These are phyloP conservation scores for Westerdykella aurantiaca DNA, from an alignment of 2,329 filamentous ascomycete species.

Conservation along the genomic window DNA sequence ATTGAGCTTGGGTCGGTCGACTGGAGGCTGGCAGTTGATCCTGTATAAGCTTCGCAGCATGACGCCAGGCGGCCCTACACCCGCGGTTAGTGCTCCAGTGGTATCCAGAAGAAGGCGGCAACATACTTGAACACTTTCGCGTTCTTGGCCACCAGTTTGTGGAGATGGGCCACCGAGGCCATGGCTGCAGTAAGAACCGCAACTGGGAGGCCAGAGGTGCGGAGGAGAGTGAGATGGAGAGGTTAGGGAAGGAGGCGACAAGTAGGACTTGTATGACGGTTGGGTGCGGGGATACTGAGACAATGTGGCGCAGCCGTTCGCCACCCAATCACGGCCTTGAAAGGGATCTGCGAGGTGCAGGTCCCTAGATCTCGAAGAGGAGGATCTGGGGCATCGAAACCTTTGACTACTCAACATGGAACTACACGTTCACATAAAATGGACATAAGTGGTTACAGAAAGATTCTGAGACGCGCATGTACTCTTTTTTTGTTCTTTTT, in stretches of 20 bases:
- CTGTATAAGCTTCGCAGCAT: conserved; percentile 43
- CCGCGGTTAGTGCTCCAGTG: conserved; percentile 5
- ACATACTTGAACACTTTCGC: conserved; percentile 39
- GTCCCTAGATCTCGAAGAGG: background rate
- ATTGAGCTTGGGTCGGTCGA: conserved; percentile 43
- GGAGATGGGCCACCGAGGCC: conserved; percentile 35
- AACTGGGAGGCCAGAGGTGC: conserved; percentile 11
- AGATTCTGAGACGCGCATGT: too few relatives aligned
- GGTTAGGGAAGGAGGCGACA: background rate
- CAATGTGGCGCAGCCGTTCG: conserved; percentile 1
- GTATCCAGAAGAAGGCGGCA: background rate
- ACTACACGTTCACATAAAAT: too few relatives aligned
- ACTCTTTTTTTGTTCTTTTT: too few relatives aligned
- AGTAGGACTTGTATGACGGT: background rate
- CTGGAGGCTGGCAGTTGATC: conserved; percentile 40
- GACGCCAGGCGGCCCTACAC: conserved; percentile 44
- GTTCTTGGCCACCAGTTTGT: conserved; percentile 39
- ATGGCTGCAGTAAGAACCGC: conserved; percentile 24
- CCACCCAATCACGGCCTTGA: background rate
- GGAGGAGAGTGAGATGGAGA: conserved; percentile 3
- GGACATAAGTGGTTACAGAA: too few relatives aligned
- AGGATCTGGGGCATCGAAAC: background rate
- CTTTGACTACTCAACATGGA: too few relatives aligned
- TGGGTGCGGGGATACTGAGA: background rate
- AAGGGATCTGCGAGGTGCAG: background rate